Conservation (phyloP, 306 rosid species). For the Macrotyloma uniflorum region DNA sequence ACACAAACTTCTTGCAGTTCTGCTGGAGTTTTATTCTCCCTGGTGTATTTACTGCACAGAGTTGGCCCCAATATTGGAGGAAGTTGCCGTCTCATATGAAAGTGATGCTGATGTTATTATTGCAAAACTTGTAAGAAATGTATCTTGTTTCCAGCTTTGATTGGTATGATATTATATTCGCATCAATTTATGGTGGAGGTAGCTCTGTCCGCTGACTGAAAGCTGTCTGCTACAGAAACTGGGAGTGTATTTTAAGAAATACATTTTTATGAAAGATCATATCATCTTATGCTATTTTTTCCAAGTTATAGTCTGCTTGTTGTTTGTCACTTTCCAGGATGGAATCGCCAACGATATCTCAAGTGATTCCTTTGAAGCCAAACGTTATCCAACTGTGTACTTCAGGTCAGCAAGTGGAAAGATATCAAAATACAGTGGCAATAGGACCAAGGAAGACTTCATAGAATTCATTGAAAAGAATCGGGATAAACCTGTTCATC, state of each 20-base stretch:
- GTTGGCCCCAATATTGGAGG: slow-evolving; percentile 87
- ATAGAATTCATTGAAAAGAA: slow-evolving; percentile 74
- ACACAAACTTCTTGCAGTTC: slow-evolving; percentile 58
- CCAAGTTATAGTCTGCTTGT: neutral
- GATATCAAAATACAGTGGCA: slow-evolving; percentile 53
- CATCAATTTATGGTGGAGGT: neutral
- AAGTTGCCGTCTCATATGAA: slow-evolving; percentile 77
- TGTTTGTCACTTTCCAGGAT: slow-evolving; percentile 55
- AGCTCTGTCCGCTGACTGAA: slow-evolving; percentile 9
- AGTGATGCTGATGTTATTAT: slow-evolving; percentile 67
- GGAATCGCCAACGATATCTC: slow-evolving; percentile 84
- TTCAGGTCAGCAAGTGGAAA: slow-evolving; percentile 80
- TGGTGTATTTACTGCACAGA: slow-evolving; percentile 92
- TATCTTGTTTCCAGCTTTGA: neutral
- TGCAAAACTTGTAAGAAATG: slow-evolving; percentile 77
- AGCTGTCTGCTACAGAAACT: neutral
- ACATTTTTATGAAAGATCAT: neutral
- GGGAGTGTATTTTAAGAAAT: neutral
- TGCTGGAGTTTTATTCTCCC: slow-evolving; percentile 93
- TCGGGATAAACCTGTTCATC: slow-evolving; percentile 50
- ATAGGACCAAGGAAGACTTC: slow-evolving; percentile 76
- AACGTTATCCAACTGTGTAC: slow-evolving; percentile 82
- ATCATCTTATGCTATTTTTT: neutral
- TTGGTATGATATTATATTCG: neutral
- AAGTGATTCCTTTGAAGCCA: slow-evolving; percentile 57